phyloP scores from a whole-genome alignment of 352 stramenopile genomes.

The Phytophthora vignae region DNA sequence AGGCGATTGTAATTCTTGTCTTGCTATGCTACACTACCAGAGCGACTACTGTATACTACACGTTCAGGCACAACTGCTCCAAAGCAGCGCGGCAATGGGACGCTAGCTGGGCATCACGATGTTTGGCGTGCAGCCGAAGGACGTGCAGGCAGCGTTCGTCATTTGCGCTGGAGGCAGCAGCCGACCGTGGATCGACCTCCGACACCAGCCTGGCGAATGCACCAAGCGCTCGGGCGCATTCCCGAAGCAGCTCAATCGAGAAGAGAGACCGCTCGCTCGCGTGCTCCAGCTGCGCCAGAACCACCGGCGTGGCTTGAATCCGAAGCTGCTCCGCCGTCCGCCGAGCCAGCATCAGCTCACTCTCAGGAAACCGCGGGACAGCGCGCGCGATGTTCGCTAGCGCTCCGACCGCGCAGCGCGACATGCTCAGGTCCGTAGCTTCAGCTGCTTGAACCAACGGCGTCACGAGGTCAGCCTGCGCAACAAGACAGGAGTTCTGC shows the following conservation, averaged over 20 bases:
- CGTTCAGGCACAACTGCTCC: conserved; percentile 37
- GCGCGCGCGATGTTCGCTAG: conserved; percentile 74
- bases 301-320: conserved; percentile 51
- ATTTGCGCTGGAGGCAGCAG: conserved; percentile 25
- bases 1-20: conserved; percentile 27
- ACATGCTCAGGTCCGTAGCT: conserved; percentile 71
- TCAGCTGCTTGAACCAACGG: conserved; percentile 55
- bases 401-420: conserved; percentile 69
- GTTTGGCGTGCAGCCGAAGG: conserved; percentile 61
- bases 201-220: conserved; percentile 62
- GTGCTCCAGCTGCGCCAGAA: conserved; percentile 57
- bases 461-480: conserved; percentile 58
- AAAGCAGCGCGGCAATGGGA: conserved; percentile 64
- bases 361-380: conserved; percentile 54
- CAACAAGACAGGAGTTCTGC: conserved; percentile 70
- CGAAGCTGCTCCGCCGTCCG: conserved; percentile 51
- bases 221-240: conserved; percentile 68
- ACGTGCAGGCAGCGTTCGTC: conserved; percentile 45
- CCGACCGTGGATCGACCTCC: conserved; percentile 29
- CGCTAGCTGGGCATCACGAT: conserved; percentile 71
- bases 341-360: conserved; percentile 46
- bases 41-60: conserved; percentile 26
- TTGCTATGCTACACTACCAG: conserved; percentile 30
- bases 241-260: conserved; percentile 76
- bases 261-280: conserved; percentile 58